phyloP scores from a whole-genome alignment of 768 basidiomycete genomes.

The Russula sp. region DNA sequence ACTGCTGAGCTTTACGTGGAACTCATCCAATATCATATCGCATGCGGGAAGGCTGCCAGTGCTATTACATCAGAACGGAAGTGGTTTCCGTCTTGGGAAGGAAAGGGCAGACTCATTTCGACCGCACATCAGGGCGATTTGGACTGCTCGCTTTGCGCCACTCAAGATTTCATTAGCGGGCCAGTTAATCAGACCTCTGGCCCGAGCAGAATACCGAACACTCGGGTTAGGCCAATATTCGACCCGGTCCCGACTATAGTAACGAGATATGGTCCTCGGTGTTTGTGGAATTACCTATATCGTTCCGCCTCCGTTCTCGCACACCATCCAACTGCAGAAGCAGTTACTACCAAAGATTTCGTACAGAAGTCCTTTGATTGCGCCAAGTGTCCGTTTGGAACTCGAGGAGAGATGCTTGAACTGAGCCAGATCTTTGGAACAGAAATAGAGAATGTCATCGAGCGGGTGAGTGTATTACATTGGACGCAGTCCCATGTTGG shows the following conservation, averaged over 20 bases:
- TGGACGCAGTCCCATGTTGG: neutral
- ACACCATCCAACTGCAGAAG: neutral
- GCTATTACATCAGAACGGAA: neutral
- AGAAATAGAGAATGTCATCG: neutral
- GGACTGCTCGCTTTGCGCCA: neutral
- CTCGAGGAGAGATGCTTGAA: neutral
- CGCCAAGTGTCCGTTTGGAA: neutral
- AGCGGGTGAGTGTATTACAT: neutral
- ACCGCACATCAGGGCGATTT: neutral
- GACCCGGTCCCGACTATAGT: no score
- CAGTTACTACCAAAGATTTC: neutral
- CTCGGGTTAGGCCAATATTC: neutral
- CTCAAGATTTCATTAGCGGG: neutral
- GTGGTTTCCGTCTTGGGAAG: neutral
- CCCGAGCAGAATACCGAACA: no score
- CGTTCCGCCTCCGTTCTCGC: neutral
- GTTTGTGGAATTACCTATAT: conserved; percentile 2
- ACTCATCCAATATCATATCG: conserved; percentile 2
- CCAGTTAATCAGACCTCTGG: neutral
- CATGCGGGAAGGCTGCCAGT: conserved; percentile 5
- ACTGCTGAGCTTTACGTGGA: neutral
- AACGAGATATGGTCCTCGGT: neutral
- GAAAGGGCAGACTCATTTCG: neutral
- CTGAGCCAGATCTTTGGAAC: neutral
- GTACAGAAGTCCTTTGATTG: neutral